Evolutionary conservation across 2,329 filamentous ascomycete genomes (phyloP), one percentile per base, ranked within the genome.

Genomic region (Clonostachys rhizophaga): DNA sequence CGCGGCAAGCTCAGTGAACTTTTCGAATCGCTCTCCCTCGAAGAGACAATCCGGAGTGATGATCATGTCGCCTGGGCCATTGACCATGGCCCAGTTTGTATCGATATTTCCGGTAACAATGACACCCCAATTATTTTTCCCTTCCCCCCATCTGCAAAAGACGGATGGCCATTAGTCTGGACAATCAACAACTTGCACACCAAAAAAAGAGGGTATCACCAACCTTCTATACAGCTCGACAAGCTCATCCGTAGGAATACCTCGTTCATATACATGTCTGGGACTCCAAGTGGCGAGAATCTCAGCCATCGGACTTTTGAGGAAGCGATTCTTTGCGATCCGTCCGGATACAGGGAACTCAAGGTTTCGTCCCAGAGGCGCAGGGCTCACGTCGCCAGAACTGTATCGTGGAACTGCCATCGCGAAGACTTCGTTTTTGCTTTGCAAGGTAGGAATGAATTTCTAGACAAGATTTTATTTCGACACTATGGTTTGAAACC

Each of bases 271-370:
- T 9, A 77, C 54, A 47, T 79, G 69, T 18, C 71, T 71, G 7
- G 75, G 67, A 48, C 78, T 71, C 79, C 81, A 87, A 5, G 75
- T 80, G 0, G 81, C 78, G 13, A 86, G 66, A 7, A 75, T 68
- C 59, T 88, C 84, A 2, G 78, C 79, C 83, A 87, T 86, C 39
- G 84, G 77, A 6, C 70, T 81, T 62, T 87, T 87, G 53, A 86
- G 62, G 56, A 86, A 82, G 16, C 82, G 71, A 58, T 87, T 87
- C 41, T 74, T 75, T 2, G 82, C 82, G 2, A 72, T 76, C 48
- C 68, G 72, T 44, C 74, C 71, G 39, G 75, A 76, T 60, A 79
- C 78, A 30, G 65, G 60, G 51, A 77, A 79, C n/a, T 64, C 59
- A 42, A 81, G 64, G 11, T 76, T 72, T 53, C 69, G 53, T 12